Base-by-base conservation (phyloP, 345 rosid species). In the Murraya koenigii region DNA sequence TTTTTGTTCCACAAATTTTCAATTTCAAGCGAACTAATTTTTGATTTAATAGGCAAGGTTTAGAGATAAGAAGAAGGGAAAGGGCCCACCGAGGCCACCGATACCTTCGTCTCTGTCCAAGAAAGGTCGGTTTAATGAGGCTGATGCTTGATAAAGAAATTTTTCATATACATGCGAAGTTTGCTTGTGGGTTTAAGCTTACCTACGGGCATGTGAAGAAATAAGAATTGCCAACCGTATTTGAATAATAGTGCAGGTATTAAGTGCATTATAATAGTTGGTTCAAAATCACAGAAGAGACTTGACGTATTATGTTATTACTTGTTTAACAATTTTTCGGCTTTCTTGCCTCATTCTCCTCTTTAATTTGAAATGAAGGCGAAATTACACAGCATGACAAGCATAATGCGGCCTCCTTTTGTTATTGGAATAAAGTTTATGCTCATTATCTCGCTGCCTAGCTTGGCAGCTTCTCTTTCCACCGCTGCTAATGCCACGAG, bases 21-120 rank as follows among this genome's bases (percentile, higher is more conserved):
- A n/a, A 39, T 23, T 39, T 39, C 1, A 8, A 11, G 4, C 0
- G 11, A 30, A 7, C 39, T 39, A 23, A 5, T 22, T 66, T 11
- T 66, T 7, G 6, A 4, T 2, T 68, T 23, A 23, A 41, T 23
- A 25, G 71, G 56, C 73, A 7, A 47, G 60, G 59, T 59, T 17
- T 20, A 26, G 73, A 49, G 38, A 69, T 38, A 69, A 28, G 38
- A 25, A 69, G 59, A 47, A 69, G 38, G 73, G 73, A 13, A 70
- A 26, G 60, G 74, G 74, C 30, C 39, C 74, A 3, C 60, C 25
- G 23, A 69, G n/a, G 60, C 74, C 74, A 14, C 74, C 61, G 22
- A 30, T 47, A 39, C 73, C 74, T 28, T 19, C 38, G 1, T 70
- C 74, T 17, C 74, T 26, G 3, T 6, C 60, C 8, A 30, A 49